Conservation (phyloP, 2,329 filamentous ascomycete genomes). For the Cercospora sesami region DNA sequence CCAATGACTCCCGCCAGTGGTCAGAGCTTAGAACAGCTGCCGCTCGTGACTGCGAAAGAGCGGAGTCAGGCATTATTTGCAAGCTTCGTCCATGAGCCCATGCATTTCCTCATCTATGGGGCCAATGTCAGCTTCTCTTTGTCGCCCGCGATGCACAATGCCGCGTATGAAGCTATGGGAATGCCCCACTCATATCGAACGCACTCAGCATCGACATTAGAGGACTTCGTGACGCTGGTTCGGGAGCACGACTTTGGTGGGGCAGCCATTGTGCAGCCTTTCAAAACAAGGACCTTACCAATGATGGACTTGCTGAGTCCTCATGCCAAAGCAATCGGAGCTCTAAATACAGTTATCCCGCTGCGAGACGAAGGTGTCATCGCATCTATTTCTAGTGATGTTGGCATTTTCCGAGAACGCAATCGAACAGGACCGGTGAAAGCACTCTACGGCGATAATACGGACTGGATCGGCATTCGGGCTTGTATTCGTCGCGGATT, state of each 20-base stretch:
- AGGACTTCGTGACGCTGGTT: slow-evolving; percentile 60
- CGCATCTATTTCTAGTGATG: slow-evolving; percentile 46
- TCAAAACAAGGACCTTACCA: slow-evolving; percentile 69
- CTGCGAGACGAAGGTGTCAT: slow-evolving; percentile 58
- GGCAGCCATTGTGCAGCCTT: slow-evolving; percentile 69
- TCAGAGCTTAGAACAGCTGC: slow-evolving; percentile 24
- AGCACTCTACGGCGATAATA: slow-evolving; percentile 75
- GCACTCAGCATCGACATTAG: slow-evolving; percentile 62
- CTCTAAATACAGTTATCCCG: slow-evolving; percentile 74
- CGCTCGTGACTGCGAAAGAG: slow-evolving; percentile 61
- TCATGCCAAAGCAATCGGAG: slow-evolving; percentile 72
- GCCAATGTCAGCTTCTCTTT: slow-evolving; percentile 70
- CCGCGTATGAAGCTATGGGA: slow-evolving; percentile 65
- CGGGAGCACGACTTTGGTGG: slow-evolving; percentile 67
- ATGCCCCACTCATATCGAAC: slow-evolving; percentile 69
- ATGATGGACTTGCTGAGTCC: slow-evolving; percentile 66
- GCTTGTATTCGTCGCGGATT: slow-evolving; percentile 71
- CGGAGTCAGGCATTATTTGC: slow-evolving; percentile 66
- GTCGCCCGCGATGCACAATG: slow-evolving; percentile 75
- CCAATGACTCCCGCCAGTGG: slow-evolving; percentile 1
- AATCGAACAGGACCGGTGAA: slow-evolving; percentile 66
- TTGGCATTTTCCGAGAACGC: slow-evolving; percentile 56
- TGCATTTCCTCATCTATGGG: slow-evolving; percentile 75
- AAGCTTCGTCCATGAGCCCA: slow-evolving; percentile 65
- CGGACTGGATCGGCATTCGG: slow-evolving; percentile 77